phyloP scores from a whole-genome alignment of 345 rosid species.

The Aurinia saxatilis region DNA sequence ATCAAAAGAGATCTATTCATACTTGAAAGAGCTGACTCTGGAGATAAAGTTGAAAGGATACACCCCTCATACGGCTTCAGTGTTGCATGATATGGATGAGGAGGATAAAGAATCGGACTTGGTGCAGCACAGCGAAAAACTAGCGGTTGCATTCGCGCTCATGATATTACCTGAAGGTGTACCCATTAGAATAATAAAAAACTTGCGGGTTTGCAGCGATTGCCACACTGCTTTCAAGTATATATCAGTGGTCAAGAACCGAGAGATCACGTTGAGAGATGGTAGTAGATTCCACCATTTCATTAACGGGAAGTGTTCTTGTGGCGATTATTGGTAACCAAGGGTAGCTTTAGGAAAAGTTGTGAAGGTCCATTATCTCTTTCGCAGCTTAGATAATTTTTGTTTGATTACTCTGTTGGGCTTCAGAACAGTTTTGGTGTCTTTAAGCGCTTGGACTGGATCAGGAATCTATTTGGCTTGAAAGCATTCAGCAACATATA shows the following conservation, averaged over 20 bases:
- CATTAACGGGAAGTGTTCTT: constrained; percentile 61
- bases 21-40: constrained; percentile 44
- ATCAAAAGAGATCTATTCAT: constrained; percentile 47
- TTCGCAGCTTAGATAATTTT: too few species aligned
- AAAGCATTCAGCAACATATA: constrained; percentile 67
- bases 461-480: constrained; percentile 68
- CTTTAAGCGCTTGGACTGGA: constrained; percentile 67
- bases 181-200: constrained; percentile 78
- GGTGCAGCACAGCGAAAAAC: constrained; percentile 67
- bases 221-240: constrained; percentile 68
- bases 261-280: constrained; percentile 69
- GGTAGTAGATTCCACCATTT: constrained; percentile 84
- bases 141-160: constrained; percentile 69
- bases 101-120: constrained; percentile 71
- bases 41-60: constrained; percentile 69
- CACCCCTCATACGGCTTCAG: constrained; percentile 54
- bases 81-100: constrained; percentile 66
- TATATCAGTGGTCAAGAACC: constrained; percentile 49
- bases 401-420: constrained; percentile 4
- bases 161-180: constrained; percentile 42
- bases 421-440: constrained; percentile 66
- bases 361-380: too few species aligned
- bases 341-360: too few species aligned
- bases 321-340: constrained; percentile 68
- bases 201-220: constrained; percentile 65